Conservation (phyloP, 2,329 filamentous ascomycete genomes). For the Penicillium sp. region DNA sequence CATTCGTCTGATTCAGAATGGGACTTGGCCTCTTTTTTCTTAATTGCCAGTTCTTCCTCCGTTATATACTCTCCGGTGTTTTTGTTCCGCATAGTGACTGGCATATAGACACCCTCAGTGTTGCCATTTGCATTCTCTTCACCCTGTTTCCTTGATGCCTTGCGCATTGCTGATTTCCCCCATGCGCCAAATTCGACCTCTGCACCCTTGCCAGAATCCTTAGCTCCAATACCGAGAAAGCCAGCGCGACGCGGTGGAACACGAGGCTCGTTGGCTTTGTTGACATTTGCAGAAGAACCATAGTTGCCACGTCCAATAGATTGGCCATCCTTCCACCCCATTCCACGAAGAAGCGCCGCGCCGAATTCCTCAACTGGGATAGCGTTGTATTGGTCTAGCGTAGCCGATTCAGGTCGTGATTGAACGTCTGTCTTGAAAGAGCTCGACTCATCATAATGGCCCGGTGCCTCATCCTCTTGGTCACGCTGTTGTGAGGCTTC, state of each 20-base stretch:
- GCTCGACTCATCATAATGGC: conserved; percentile 51
- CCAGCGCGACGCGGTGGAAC: conserved; percentile 74
- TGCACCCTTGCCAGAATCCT: conserved; percentile 63
- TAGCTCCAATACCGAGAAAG: conserved; percentile 85
- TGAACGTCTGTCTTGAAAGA: conserved; percentile 72
- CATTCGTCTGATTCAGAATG: conserved; percentile 51
- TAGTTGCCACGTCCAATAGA: conserved; percentile 61
- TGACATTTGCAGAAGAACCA: conserved; percentile 42
- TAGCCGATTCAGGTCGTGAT: conserved; percentile 73
- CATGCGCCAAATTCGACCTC: conserved; percentile 78
- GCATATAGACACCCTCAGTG: conserved; percentile 60
- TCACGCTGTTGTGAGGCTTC: conserved; percentile 34
- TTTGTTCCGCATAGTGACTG: conserved; percentile 64
- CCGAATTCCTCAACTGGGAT: conserved; percentile 96
- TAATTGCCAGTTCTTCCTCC: conserved; percentile 63
- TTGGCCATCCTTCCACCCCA: conserved; percentile 86
- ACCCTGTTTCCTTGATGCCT: conserved; percentile 60
- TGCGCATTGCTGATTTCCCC: conserved; percentile 67
- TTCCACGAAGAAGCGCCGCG: conserved; percentile 83
- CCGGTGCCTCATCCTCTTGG: conserved; percentile 24
- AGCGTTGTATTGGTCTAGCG: conserved; percentile 80
- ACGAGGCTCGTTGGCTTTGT: conserved; percentile 63
- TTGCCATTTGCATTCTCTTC: conserved; percentile 49
- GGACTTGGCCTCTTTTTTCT: conserved; percentile 52
- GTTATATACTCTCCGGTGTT: conserved; percentile 66